A percentile compares a stretch with the other conserved stretches of the same genome.
These are phyloP conservation scores for Phytophthora quininea DNA, from an alignment of 352 stramenopile species.

Conservation along the genomic window DNA sequence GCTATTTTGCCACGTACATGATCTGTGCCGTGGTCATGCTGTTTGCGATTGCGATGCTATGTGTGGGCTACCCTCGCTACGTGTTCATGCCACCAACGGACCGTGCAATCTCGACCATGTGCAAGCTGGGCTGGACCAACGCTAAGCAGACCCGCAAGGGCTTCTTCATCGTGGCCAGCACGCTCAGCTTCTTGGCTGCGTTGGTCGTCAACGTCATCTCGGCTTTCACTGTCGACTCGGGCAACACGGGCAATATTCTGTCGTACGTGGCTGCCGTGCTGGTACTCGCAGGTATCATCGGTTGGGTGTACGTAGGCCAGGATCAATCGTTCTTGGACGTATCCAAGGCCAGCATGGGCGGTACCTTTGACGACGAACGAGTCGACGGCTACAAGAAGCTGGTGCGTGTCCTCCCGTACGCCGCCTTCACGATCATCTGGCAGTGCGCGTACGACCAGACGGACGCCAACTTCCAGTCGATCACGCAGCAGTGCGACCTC, in stretches of 20 bases:
- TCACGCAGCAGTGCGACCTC: conserved; percentile 63
- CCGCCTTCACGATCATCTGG: conserved; percentile 57
- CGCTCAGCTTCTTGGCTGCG: conserved; percentile 32
- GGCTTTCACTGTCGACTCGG: conserved; percentile 41
- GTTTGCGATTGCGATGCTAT: conserved; percentile 34
- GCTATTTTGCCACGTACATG: conserved; percentile 72
- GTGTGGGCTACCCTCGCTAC: conserved; percentile 46
- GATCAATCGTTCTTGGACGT: conserved; percentile 37
- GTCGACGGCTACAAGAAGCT: conserved; percentile 49
- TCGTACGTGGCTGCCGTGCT: conserved; percentile 37
- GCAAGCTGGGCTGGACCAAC: conserved; percentile 31
- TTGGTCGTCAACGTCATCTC: conserved; percentile 48
- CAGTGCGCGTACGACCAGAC: conserved; percentile 58
- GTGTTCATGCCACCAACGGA: conserved; percentile 39
- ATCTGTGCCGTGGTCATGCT: conserved; percentile 49
- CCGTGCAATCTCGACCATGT: conserved; percentile 42
- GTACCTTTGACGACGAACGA: conserved; percentile 39
- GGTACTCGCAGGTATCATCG: conserved; percentile 22
- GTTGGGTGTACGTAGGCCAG: conserved; percentile 37
- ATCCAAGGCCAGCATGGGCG: conserved; percentile 33
- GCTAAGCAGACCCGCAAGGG: conserved; percentile 24
- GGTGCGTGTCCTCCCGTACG: conserved; percentile 47
- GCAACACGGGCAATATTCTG: conserved; percentile 25
- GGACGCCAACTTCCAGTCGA: conserved; percentile 65
- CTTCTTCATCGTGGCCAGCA: conserved; percentile 31